Evolutionary conservation across 2,329 filamentous ascomycete genomes (phyloP).

Genomic region (Calonectria hongkongensis): DNA sequence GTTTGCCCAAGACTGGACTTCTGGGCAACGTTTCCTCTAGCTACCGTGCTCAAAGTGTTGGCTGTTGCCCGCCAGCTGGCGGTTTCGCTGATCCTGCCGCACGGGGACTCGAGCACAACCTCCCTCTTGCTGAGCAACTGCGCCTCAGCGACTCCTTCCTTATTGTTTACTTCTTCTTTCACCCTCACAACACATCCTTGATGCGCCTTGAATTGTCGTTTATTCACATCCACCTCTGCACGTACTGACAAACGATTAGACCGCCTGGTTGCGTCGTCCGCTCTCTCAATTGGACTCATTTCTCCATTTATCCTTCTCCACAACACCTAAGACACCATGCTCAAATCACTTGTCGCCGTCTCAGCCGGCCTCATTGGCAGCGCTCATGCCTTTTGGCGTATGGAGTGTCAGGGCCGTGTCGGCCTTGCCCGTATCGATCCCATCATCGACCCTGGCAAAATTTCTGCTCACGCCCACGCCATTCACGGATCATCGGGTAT

Average conservation of each 20-base stretch:
- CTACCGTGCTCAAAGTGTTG: background rate
- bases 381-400: conserved; percentile 88
- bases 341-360: conserved; percentile 58
- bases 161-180: conserved; percentile 17
- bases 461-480: conserved; percentile 81
- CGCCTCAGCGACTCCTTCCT: conserved; percentile 37
- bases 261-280: conserved; percentile 60
- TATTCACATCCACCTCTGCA: conserved; percentile 42
- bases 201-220: conserved; percentile 10
- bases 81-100: conserved; percentile 30
- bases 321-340: conserved; percentile 55
- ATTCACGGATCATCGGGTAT: conserved; percentile 86
- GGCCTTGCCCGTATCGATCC: conserved; percentile 86
- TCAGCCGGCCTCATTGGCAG: conserved; percentile 60
- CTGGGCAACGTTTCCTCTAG: background rate
- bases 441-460: conserved; percentile 76
- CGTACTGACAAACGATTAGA: conserved; percentile 51
- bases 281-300: conserved; percentile 52
- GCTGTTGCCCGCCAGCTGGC: conserved; percentile 23
- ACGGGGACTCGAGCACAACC: background rate
- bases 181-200: conserved; percentile 5
- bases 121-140: conserved; percentile 12
- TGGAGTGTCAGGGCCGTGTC: conserved; percentile 84
- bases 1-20: background rate
- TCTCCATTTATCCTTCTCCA: conserved; percentile 26